Evolutionary conservation across 225 moss, liverwort and hornwort genomes (phyloP).

Genomic region (Marchantia polymorpha): DNA sequence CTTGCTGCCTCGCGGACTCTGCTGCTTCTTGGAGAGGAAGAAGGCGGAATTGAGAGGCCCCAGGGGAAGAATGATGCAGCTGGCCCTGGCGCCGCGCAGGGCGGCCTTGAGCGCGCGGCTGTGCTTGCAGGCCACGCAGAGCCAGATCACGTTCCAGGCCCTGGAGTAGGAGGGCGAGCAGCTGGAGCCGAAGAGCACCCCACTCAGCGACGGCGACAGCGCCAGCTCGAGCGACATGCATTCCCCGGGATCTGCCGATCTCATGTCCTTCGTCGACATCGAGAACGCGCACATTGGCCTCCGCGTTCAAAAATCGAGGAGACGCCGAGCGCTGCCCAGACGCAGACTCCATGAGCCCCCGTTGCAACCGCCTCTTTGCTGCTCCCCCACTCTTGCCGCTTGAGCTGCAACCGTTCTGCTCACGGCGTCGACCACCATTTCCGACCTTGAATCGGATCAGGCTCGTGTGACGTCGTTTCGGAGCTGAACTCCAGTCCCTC

Average conservation of each 20-base stretch:
- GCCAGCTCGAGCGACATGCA: neutral
- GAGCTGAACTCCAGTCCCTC: no score
- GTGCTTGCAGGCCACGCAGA: neutral
- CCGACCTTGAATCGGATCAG: no score
- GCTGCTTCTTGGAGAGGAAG: neutral
- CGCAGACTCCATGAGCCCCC: no score
- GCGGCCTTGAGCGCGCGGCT: neutral
- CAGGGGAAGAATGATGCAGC: neutral
- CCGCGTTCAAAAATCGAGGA: neutral
- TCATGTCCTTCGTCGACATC: neutral
- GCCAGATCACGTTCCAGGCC: neutral
- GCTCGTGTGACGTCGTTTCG: no score
- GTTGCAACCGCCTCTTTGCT: neutral
- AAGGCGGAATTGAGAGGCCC: neutral
- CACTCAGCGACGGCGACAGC: neutral
- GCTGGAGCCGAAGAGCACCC: neutral
- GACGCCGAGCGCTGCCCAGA: no score
- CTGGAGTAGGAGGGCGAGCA: neutral
- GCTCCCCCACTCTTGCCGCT: neutral
- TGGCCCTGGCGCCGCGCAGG: neutral
- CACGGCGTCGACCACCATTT: no score
- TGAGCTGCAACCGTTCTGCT: no score
- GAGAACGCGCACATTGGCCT: neutral
- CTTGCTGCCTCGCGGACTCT: neutral
- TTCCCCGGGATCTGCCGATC: neutral